Conservation (phyloP, 2,329 filamentous ascomycete species). For the Claviceps humidiphila region DNA sequence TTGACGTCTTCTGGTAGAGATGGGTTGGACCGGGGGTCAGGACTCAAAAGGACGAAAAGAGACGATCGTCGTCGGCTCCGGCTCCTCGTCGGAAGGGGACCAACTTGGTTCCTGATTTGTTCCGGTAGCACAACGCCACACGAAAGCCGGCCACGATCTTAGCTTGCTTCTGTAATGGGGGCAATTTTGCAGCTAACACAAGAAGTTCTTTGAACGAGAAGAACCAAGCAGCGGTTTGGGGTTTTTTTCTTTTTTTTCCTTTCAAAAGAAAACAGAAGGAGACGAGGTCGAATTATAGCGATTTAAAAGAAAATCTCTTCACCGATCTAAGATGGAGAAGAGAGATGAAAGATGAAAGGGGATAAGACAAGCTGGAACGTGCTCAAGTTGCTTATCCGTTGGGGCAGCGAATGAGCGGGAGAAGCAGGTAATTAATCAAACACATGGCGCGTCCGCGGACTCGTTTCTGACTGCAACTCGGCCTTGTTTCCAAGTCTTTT, state of each 20-base stretch:
- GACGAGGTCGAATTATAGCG: neutral
- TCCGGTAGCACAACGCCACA: neutral
- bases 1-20: neutral
- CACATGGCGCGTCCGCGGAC: neutral
- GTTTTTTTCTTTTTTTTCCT: neutral
- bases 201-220: neutral
- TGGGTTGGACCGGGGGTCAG: neutral
- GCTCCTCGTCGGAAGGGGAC: neutral
- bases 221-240: neutral
- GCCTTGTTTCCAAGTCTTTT: neutral
- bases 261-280: neutral
- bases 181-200: too few species aligned
- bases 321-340: neutral
- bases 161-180: neutral
- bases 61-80: conserved; percentile 6
- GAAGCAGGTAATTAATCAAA: neutral
- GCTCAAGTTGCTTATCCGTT: neutral
- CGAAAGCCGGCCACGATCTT: neutral
- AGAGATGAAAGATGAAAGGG: neutral
- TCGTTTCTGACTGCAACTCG: neutral
- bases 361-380: neutral
- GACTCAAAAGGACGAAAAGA: too few species aligned
- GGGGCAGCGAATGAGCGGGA: neutral
- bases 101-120: neutral
- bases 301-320: conserved; percentile 1